Evolutionary conservation across 495 filamentous ascomycete genomes (phyloP), one percentile per base, ranked within the genome.

Genomic region (Daldinia decipiens): DNA sequence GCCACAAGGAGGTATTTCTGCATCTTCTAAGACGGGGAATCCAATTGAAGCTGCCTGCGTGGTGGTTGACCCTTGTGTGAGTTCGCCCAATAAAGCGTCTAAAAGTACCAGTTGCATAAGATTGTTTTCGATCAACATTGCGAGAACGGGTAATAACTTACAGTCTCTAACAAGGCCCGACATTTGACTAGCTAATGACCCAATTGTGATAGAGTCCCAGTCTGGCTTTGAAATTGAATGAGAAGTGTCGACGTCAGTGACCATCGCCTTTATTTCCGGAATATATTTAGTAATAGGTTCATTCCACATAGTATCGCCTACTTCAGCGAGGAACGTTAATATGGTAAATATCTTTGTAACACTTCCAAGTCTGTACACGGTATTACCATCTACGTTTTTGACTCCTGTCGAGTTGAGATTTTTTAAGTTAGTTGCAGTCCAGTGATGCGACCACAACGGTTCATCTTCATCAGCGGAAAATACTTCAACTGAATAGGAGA

Each of bases 161-260:
- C 79, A 81, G 26, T 81, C 79, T 59, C 84, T 77, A 24, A 81
- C 81, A 39, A 87, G 75, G 0, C 85, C 87, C 13, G 86, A 79
- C 29, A 84, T 77, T 65, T 89, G 87, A 47, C 79, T 83, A 0
- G 85, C 86, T 43, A 89, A 68, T 4, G 84, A 81, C 0, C 86
- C 83, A 12, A 89, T 77, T 0, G 86, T 89, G 34, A 88, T 79
- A 2, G 86, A 80, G 1, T 84, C 77, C 87, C 87, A 89, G 19
- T 81, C 78, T 6, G 84, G 71, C 4, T 72, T 71, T 27, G 78
- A 77, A 15, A 82, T 79, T 0, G 76, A 65, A 45, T 76, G 79
- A 68, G 63, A 82, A 71, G 71, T 66, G 15, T 81, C 84, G 0
- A 79, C 76, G 0, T 81, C 81, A 2, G 77, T 57, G n/a, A 74